Conservation (phyloP, 1,284 basidiomycete species). For the Fomitopsis pinicola region DNA sequence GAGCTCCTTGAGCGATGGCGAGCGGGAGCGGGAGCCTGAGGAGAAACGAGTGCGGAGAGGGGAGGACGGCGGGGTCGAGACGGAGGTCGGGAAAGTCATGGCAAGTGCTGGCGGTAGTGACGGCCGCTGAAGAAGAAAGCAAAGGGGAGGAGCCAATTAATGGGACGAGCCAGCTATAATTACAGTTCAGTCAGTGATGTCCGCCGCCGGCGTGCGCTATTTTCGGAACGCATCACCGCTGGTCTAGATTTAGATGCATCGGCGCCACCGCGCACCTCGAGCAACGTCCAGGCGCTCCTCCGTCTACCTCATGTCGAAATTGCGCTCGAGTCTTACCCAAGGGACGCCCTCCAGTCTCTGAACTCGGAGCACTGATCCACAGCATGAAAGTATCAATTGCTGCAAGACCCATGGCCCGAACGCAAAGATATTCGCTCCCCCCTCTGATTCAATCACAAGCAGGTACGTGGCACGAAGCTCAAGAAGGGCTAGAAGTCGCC, state of each 20-base stretch:
- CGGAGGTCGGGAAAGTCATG: conserved; percentile 5
- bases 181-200: background rate
- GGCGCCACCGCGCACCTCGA: background rate
- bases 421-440: too few relatives aligned
- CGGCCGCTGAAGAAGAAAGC: background rate
- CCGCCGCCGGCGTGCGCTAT: background rate
- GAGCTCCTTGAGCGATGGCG: conserved; percentile 23
- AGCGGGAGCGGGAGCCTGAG: conserved; percentile 15
- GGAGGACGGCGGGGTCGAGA: conserved; percentile 24
- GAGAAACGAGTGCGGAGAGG: conserved; percentile 21
- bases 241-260: background rate
- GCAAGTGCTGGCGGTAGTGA: background rate
- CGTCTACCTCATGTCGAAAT: too few relatives aligned
- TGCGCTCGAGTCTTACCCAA: too few relatives aligned
- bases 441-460: too few relatives aligned
- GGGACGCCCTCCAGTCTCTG: too few relatives aligned
- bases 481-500: too few relatives aligned
- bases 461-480: too few relatives aligned
- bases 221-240: background rate
- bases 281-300: too few relatives aligned
- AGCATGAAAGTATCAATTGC: too few relatives aligned
- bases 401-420: too few relatives aligned
- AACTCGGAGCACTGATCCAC: too few relatives aligned
- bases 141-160: background rate
- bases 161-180: background rate